Conservation (phyloP, 805 yeast genomes). For the Hanseniaspora lindneri region DNA sequence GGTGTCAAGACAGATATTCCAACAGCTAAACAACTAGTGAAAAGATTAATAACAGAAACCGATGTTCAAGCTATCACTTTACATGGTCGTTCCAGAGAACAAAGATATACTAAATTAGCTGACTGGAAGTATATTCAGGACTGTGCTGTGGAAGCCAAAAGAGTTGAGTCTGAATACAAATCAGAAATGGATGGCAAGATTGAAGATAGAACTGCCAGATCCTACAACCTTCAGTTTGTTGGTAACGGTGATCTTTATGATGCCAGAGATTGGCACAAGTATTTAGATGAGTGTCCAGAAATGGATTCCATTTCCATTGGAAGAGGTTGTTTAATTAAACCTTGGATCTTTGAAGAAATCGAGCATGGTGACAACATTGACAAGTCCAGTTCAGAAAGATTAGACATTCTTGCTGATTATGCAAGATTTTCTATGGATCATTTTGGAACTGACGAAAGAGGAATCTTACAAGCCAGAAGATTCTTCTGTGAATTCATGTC, state of each 20-base stretch:
- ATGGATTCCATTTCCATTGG: slow-evolving; percentile 96
- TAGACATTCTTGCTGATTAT: slow-evolving; percentile 58
- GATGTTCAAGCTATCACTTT: slow-evolving; percentile 83
- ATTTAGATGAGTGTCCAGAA: slow-evolving; percentile 39
- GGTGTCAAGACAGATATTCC: slow-evolving; percentile 80
- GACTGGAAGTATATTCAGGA: slow-evolving; percentile 82
- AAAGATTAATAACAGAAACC: slow-evolving; percentile 59
- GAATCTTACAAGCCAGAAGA: slow-evolving; percentile 76
- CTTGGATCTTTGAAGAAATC: slow-evolving; percentile 96
- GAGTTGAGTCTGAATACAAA: slow-evolving; percentile 42
- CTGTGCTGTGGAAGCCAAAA: slow-evolving; percentile 58
- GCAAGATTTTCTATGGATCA: slow-evolving; percentile 79
- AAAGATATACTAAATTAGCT: slow-evolving; percentile 80
- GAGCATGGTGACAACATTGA: slow-evolving; percentile 82
- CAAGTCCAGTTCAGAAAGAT: slow-evolving; percentile 79
- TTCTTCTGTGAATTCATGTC: slow-evolving; percentile 89
- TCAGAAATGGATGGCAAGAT: slow-evolving; percentile 51
- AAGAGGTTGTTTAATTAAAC: slow-evolving; percentile 93
- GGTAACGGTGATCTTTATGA: slow-evolving; percentile 93
- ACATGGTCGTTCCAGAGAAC: slow-evolving; percentile 95
- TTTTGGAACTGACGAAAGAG: slow-evolving; percentile 97
- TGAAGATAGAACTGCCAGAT: slow-evolving; percentile 46
- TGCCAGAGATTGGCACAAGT: slow-evolving; percentile 76
- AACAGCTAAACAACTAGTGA: slow-evolving; percentile 69
- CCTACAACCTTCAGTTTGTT: slow-evolving; percentile 61